Evolutionary conservation across 768 basidiomycete species (phyloP).

Genomic region (Chiua virens): DNA sequence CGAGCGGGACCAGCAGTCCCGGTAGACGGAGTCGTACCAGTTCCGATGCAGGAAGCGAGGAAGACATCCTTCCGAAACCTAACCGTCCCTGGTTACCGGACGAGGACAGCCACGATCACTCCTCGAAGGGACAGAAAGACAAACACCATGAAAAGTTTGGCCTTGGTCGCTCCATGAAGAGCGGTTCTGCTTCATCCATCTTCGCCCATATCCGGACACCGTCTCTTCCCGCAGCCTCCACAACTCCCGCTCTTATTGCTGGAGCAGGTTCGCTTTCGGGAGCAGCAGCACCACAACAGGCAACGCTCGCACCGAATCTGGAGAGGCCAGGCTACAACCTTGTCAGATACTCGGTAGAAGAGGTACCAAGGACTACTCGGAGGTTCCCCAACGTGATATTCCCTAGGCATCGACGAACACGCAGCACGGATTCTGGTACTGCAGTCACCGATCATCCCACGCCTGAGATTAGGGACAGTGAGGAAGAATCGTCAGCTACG

Average conservation of each 20-base stretch:
- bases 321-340: slow-evolving; percentile 65
- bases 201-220: slow-evolving; percentile 17
- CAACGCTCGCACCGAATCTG: slow-evolving; percentile 54
- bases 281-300: slow-evolving; percentile 51
- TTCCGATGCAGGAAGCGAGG: slow-evolving; percentile 22
- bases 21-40: slow-evolving; percentile 18
- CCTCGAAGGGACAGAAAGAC: slow-evolving; percentile 3
- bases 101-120: not conserved
- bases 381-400: slow-evolving; percentile 1
- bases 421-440: slow-evolving; percentile 13
- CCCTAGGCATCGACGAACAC: slow-evolving; percentile 8
- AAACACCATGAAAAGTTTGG: not conserved
- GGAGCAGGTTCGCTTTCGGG: slow-evolving; percentile 67
- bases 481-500: slow-evolving; percentile 16
- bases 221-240: slow-evolving; percentile 19
- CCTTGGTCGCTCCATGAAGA: slow-evolving; percentile 20
- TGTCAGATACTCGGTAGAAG: slow-evolving; percentile 46
- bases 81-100: slow-evolving; percentile 22
- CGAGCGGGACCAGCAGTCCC: slow-evolving; percentile 21
- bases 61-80: slow-evolving; percentile 15
- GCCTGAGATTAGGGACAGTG: slow-evolving; percentile 6
- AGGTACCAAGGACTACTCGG: not conserved
- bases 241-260: slow-evolving; percentile 62
- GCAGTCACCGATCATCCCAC: not conserved
- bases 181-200: slow-evolving; percentile 28